Base-by-base conservation (phyloP, 176 grass and related monocot species). In the Eragrostis curvula region DNA sequence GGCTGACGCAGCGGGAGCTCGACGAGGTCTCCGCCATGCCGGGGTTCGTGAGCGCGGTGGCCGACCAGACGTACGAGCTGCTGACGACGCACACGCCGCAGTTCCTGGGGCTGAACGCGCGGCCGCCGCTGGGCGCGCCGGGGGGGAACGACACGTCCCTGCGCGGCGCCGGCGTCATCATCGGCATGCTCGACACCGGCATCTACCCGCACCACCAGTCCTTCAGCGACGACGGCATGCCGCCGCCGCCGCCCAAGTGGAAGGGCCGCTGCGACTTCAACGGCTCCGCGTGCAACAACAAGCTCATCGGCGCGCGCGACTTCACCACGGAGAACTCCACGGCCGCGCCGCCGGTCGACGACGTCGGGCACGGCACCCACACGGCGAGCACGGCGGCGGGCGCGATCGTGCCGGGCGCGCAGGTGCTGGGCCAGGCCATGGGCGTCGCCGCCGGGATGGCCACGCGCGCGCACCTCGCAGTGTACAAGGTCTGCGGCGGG, bases 131-230 rank as follows among this genome's bases (percentile, higher is more conserved):
- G 2, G 47, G 21, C 13, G 67, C 50, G 42, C 68, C n/a, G 36
- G 45, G 60, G 36, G 45, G 60, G 46, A 84, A 85, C 68, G 30
- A 52, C 47, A 71, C 80, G 6, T 32, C 75, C 8, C 50, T 9
- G 0, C 47, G 30, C 0, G 93, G 90, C 20, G 72, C 42, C 2
- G 93, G 93, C 21, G 74, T 92, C 66, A 88, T 96, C 69, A 79
- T 96, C 51, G 93, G 85, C 14, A 18, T 96, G 74, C 66, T 96
- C 15, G 90, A 96, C 83, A 81, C 39, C 21, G 93, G 93, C 29
- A 8, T 96, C 8, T 79, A 16, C 12, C 87, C 83, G 0, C 28
- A 61, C 49, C 93, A 92, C 61, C 85, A 87, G 1, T 96, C 90
- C 47, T 96, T 96, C 83, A 75, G 49, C 56, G 92, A 49, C 75